phyloP scores from a whole-genome alignment of 2,329 filamentous ascomycete species.

The Daldinia eschscholtzii region DNA sequence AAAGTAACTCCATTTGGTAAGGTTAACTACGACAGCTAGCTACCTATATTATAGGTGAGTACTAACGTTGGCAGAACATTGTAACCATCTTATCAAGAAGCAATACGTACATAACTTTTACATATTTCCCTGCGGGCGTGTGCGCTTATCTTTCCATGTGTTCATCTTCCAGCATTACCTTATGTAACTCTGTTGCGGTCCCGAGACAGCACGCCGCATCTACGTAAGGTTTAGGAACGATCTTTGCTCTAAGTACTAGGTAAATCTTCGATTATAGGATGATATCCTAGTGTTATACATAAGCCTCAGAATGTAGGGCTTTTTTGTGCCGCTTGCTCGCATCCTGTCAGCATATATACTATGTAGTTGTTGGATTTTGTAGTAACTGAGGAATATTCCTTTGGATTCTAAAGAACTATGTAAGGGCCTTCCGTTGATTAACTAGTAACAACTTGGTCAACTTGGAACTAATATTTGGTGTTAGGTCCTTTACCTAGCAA shows the following conservation, averaged over 20 bases:
- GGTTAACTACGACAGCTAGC: neutral
- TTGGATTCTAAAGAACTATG: neutral
- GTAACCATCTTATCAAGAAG: conserved; percentile 15
- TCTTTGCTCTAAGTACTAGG: conserved; percentile 29
- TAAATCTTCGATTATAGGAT: conserved; percentile 15
- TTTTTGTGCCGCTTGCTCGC: conserved; percentile 26
- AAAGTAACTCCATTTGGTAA: conserved; percentile 42
- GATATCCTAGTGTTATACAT: conserved; percentile 19
- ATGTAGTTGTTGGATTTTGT: conserved; percentile 9
- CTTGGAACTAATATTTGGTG: neutral
- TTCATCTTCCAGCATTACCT: conserved; percentile 12
- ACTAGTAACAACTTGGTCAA: neutral
- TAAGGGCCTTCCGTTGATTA: neutral
- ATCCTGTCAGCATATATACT: conserved; percentile 36
- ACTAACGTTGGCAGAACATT: neutral
- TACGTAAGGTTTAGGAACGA: conserved; percentile 10
- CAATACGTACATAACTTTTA: neutral
- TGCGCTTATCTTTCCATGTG: conserved; percentile 8
- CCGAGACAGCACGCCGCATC: conserved; percentile 12
- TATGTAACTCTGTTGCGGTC: conserved; percentile 4
- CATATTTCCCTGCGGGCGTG: neutral
- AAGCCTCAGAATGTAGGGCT: conserved; percentile 22
- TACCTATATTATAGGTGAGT: too few relatives aligned
- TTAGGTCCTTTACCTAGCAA: neutral
- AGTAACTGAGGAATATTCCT: conserved; percentile 23